These are phyloP conservation scores for Fusarium liriodendri DNA, from an alignment of 2,329 filamentous ascomycete species.

Conservation along the genomic window DNA sequence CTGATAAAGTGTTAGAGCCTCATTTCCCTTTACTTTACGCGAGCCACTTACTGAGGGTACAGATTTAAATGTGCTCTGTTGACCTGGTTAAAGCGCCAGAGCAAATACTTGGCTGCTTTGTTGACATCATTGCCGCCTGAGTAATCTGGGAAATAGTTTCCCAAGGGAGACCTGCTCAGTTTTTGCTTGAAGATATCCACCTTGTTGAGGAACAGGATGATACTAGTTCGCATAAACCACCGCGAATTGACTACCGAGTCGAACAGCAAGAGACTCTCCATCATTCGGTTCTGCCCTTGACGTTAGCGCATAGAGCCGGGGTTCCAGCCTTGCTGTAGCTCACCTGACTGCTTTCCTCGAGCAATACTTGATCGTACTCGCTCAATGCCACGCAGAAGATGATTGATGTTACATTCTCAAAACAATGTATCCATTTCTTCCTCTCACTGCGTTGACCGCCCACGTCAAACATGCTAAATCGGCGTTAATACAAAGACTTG, in stretches of 20 bases:
- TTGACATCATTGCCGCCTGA: slow-evolving; percentile 98
- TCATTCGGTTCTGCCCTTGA: slow-evolving; percentile 92
- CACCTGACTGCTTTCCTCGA: slow-evolving; percentile 96
- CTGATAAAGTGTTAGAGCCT: slow-evolving; percentile 58
- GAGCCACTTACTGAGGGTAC: slow-evolving; percentile 86
- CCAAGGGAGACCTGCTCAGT: slow-evolving; percentile 86
- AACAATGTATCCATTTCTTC: slow-evolving; percentile 99
- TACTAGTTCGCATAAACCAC: slow-evolving; percentile 99
- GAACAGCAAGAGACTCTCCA: slow-evolving; percentile 96
- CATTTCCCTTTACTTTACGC: neutral
- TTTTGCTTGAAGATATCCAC: slow-evolving; percentile 99
- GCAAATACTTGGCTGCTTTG: slow-evolving; percentile 94
- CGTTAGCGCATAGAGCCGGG: slow-evolving; percentile 10
- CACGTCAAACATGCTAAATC: slow-evolving; percentile 94
- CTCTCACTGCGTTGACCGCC: slow-evolving; percentile 96
- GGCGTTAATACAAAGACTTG: slow-evolving; percentile 32
- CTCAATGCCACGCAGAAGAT: slow-evolving; percentile 98
- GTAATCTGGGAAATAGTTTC: slow-evolving; percentile 98
- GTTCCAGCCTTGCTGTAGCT: neutral
- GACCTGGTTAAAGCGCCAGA: slow-evolving; percentile 99
- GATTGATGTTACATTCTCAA: slow-evolving; percentile 99
- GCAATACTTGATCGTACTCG: slow-evolving; percentile 96
- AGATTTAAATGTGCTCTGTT: slow-evolving; percentile 96
- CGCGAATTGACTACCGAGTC: slow-evolving; percentile 98
- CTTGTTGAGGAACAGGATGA: slow-evolving; percentile 98